Evolutionary conservation across 257 asterid genomes (phyloP), one percentile per base, ranked within the genome.

Genomic region (Solanum appendiculatum): DNA sequence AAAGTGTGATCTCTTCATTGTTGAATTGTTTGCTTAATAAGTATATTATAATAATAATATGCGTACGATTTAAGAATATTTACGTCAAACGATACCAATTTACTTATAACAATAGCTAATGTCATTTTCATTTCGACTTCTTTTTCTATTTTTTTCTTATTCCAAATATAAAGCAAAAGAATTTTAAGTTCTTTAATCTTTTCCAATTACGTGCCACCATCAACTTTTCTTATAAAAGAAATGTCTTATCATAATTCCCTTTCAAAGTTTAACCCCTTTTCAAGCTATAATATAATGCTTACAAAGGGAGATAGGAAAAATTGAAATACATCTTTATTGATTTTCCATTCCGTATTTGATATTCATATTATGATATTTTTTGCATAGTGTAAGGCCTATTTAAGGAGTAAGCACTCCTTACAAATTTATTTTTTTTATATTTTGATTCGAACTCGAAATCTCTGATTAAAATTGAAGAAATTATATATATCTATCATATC

Each of bases 151-250:
- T 44, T 78, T 44, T 80, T 15, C 10, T 16, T 46, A 27, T 27
- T 80, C 84, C 40, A 80, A 80, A 9, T n/a, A 80, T 44, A 46
- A 44, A 80, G n/a, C 84, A 29, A 63, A 86, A 48, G 90, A 88
- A 87, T 72, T 91, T 75, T 56, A 87, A 51, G n/a, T 87, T 88
- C 37, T 88, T 88, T 86, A 84, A 91, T 90, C 90, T 92, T 90
- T 86, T 87, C 88, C 91, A 90, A 91, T 63, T 86, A 64, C 72
- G 84, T 85, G 89, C 86, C 83, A 34, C 78, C 51, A 89, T 89
- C 91, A 87, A 85, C 86, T 58, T 90, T 92, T 64, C 42, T 60
- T 80, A 87, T 82, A 83, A 46, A 86, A 90, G 84, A 88, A 89
- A 87, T 82, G 90, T 90, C 95, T 86, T 68, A 73, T 90, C 94